These are phyloP conservation scores for Blastobotrys ciferrii DNA, from an alignment of 1,139 yeast genomes.

Conservation along the genomic window DNA sequence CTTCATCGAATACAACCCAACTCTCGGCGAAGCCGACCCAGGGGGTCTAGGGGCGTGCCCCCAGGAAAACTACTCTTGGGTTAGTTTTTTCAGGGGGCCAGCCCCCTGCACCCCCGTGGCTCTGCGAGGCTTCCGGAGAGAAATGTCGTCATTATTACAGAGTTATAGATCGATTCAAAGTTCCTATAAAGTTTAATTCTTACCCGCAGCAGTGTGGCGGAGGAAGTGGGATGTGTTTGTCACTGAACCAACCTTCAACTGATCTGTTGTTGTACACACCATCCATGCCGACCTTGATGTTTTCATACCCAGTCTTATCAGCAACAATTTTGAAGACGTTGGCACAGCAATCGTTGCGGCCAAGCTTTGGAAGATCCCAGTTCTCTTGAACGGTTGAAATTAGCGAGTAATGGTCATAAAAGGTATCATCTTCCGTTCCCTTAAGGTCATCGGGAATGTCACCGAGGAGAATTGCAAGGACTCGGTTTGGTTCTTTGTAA, in stretches of 20 bases:
- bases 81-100: too few relatives aligned
- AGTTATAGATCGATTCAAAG: too few relatives aligned
- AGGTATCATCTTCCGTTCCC: slow-evolving; percentile 46
- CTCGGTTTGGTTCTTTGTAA: slow-evolving; percentile 43
- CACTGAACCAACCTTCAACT: slow-evolving; percentile 42
- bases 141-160: too few relatives aligned
- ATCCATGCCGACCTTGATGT: slow-evolving; percentile 40
- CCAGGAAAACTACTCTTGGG: too few relatives aligned
- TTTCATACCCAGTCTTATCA: slow-evolving; percentile 36
- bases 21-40: too few relatives aligned
- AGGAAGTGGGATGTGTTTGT: slow-evolving; percentile 38
- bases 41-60: too few relatives aligned
- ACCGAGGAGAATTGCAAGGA: slow-evolving; percentile 46
- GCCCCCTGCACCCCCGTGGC: too few relatives aligned
- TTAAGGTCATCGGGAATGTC: slow-evolving; percentile 41
- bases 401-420: slow-evolving; percentile 50
- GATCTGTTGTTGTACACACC: slow-evolving; percentile 42
- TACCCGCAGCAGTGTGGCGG: neutral
- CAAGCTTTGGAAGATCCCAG: slow-evolving; percentile 47
- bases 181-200: too few relatives aligned
- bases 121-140: too few relatives aligned
- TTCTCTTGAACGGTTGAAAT: slow-evolving; percentile 47
- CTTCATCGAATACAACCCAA: too few relatives aligned
- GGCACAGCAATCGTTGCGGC: slow-evolving; percentile 49
- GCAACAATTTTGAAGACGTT: slow-evolving; percentile 47